These are phyloP conservation scores for Nadsonia commutata DNA, from an alignment of 1,139 yeast genomes.

Conservation along the genomic window DNA sequence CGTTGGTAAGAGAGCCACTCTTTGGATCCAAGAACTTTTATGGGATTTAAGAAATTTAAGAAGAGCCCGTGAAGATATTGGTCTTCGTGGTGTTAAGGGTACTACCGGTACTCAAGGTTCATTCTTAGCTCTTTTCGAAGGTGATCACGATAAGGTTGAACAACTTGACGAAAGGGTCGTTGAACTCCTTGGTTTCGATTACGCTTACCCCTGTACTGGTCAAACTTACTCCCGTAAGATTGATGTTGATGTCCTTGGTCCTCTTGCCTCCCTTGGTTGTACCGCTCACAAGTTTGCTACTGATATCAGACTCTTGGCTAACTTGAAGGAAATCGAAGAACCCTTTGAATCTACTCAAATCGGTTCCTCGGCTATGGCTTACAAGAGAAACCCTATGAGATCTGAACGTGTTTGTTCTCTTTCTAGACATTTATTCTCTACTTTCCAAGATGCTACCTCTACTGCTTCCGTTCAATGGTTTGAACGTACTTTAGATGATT, in stretches of 20 bases:
- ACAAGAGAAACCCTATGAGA: conserved; percentile 99
- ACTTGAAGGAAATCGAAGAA: conserved; percentile 93
- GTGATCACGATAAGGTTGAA: conserved; percentile 94
- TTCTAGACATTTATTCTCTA: conserved; percentile 85
- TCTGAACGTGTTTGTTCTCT: conserved; percentile 96
- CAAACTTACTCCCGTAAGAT: conserved; percentile 97
- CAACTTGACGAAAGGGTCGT: conserved; percentile 82
- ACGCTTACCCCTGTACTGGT: conserved; percentile 94
- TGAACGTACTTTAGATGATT: conserved; percentile 96
- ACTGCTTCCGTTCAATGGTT: conserved; percentile 99
- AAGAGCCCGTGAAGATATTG: conserved; percentile 92
- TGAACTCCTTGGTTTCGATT: conserved; percentile 83
- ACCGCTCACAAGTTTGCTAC: conserved; percentile 97
- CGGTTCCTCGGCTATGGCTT: conserved; percentile 98
- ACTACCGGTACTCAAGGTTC: conserved; percentile 99
- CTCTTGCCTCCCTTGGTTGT: conserved; percentile 91
- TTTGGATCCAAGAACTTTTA: conserved; percentile 93
- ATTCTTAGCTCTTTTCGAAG: conserved; percentile 85
- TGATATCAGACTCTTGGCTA: conserved; percentile 88
- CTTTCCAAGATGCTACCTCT: conserved; percentile 84
- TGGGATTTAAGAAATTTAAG: conserved; percentile 96
- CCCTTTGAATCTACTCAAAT: conserved; percentile 97
- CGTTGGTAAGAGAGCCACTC: conserved; percentile 93
- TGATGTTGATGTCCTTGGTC: conserved; percentile 85
- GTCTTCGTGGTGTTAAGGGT: conserved; percentile 97